Conservation (phyloP, 2,329 filamentous ascomycete species). For the Trichoderma sp. region DNA sequence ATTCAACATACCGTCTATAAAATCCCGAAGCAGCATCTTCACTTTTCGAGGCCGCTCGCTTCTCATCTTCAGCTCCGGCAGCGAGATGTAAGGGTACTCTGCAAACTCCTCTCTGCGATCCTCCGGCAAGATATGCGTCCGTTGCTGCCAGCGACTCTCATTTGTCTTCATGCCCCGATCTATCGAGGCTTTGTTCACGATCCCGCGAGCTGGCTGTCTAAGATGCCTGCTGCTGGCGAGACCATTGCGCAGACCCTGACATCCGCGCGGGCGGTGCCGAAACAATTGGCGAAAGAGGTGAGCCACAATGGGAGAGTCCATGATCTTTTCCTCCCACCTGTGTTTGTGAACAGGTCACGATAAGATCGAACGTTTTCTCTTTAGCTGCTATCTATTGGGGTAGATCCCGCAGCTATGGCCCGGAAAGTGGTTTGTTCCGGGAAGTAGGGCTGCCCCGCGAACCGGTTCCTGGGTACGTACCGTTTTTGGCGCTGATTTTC, state of each 20-base stretch:
- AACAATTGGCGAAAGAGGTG: conserved; percentile 87
- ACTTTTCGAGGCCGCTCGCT: conserved; percentile 80
- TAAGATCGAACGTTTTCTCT: conserved; percentile 4
- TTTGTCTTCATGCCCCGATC: conserved; percentile 52
- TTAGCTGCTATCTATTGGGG: background rate
- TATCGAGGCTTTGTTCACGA: conserved; percentile 39
- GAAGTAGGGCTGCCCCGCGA: conserved; percentile 22
- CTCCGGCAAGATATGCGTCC: conserved; percentile 71
- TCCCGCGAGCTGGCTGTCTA: conserved; percentile 32
- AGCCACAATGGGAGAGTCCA: conserved; percentile 81
- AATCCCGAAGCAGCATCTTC: conserved; percentile 97
- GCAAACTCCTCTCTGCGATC: conserved; percentile 82
- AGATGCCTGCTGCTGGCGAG: background rate
- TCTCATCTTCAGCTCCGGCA: conserved; percentile 72
- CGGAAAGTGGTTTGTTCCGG: conserved; percentile 26
- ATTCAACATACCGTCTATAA: conserved; percentile 79
- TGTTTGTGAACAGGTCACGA: conserved; percentile 2
- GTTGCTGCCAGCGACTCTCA: conserved; percentile 84
- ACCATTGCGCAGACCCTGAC: conserved; percentile 39
- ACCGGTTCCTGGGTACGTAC: conserved; percentile 22
- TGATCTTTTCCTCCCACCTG: conserved; percentile 42
- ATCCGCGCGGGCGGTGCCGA: conserved; percentile 57
- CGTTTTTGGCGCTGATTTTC: background rate
- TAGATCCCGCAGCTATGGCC: conserved; percentile 11
- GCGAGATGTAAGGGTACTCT: conserved; percentile 81